A percentile compares a stretch with the other conserved stretches of the same genome.
Conservation (phyloP, 192 early-diverging fungal species). For the Spizellomyces punctatus region DNA sequence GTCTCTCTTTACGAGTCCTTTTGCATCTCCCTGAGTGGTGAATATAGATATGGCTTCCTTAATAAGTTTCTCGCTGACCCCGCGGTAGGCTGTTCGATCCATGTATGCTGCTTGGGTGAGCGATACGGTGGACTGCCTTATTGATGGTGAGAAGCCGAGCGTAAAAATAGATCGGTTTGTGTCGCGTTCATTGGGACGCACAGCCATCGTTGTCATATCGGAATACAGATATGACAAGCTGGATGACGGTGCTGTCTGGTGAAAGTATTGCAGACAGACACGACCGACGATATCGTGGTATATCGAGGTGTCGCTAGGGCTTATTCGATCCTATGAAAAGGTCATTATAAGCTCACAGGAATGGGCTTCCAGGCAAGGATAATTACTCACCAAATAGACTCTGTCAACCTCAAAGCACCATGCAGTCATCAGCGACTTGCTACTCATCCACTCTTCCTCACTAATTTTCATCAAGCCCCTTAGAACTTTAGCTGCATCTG, state of each 20-base stretch:
- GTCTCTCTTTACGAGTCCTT: background rate
- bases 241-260: background rate
- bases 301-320: background rate
- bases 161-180: background rate
- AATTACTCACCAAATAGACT: background rate
- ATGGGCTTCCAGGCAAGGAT: no score
- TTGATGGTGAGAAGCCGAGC: background rate
- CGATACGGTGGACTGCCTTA: background rate
- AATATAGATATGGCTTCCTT: background rate
- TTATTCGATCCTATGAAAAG: background rate
- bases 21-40: background rate
- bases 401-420: background rate
- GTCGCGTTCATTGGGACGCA: background rate
- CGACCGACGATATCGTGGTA: background rate
- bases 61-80: background rate
- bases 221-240: background rate
- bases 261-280: background rate
- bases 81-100: background rate
- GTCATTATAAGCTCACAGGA: background rate
- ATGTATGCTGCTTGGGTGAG: background rate
- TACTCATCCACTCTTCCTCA: background rate
- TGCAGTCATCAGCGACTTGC: background rate
- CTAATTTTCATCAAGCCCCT: background rate
- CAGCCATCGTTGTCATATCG: background rate
- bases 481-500: background rate